phyloP scores from a whole-genome alignment of 1,284 basidiomycete species.

The Cystobasidium slooffiae region DNA sequence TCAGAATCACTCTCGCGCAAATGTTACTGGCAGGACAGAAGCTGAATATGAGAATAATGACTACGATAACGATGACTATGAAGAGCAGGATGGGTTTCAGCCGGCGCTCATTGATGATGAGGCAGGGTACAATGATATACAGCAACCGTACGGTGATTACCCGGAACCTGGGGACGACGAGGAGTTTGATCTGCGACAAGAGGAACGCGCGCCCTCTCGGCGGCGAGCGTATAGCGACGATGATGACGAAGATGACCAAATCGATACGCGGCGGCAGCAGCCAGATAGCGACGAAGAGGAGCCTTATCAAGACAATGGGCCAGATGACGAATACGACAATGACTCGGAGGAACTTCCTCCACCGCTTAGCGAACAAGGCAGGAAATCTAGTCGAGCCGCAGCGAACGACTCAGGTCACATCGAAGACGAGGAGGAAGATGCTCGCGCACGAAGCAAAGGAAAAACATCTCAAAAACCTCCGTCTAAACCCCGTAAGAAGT shows the following conservation, averaged over 20 bases:
- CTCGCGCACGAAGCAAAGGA: slow-evolving; percentile 46
- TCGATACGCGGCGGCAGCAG: slow-evolving; percentile 45
- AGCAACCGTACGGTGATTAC: slow-evolving; percentile 49
- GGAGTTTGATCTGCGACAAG: slow-evolving; percentile 3
- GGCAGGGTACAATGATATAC: slow-evolving; percentile 10
- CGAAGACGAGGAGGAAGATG: slow-evolving; percentile 19
- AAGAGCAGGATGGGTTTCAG: slow-evolving; percentile 50
- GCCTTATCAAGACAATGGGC: too few relatives aligned
- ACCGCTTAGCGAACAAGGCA: slow-evolving; percentile 26
- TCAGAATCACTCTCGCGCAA: slow-evolving; percentile 19
- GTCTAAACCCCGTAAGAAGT: slow-evolving; percentile 25
- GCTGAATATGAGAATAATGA: slow-evolving; percentile 18
- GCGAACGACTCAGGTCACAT: slow-evolving; percentile 37
- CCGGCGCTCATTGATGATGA: slow-evolving; percentile 57
- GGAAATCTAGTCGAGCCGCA: slow-evolving; percentile 36
- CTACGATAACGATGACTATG: slow-evolving; percentile 49
- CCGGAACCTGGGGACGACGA: slow-evolving; percentile 54
- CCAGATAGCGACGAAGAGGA: slow-evolving; percentile 58
- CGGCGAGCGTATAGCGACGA: slow-evolving; percentile 57
- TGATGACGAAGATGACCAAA: slow-evolving; percentile 37
- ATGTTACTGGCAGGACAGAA: slow-evolving; percentile 2
- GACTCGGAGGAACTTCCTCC: slow-evolving; percentile 21
- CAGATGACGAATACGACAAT: slow-evolving; percentile 51
- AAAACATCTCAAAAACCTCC: slow-evolving; percentile 51
- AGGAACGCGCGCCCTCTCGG: neutral